Conservation (phyloP, 192 early-diverging fungal genomes). For the Umbelopsis ramanniana region DNA sequence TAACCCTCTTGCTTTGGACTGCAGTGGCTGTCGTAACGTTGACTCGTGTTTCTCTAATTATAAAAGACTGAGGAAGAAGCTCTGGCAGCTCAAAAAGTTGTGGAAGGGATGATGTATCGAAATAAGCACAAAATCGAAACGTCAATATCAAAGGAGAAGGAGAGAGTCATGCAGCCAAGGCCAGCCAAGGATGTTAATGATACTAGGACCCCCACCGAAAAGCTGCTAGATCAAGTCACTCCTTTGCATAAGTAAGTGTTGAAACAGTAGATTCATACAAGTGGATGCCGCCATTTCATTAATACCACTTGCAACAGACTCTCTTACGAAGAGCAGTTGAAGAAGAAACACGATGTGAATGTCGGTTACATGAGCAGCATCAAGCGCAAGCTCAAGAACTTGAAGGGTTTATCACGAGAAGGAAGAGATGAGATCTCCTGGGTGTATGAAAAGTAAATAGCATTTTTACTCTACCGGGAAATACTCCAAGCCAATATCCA, state of each 20-base stretch:
- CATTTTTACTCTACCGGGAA: too few species aligned
- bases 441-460: slow-evolving; percentile 37
- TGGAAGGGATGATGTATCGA: slow-evolving; percentile 23
- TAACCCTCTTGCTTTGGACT: neutral
- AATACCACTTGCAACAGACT: slow-evolving; percentile 26
- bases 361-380: slow-evolving; percentile 29
- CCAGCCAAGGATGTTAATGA: slow-evolving; percentile 37
- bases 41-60: neutral
- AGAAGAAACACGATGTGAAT: slow-evolving; percentile 42
- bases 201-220: slow-evolving; percentile 58
- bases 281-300: neutral
- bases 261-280: neutral
- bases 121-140: slow-evolving; percentile 27
- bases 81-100: slow-evolving; percentile 7
- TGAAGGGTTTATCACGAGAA: slow-evolving; percentile 18
- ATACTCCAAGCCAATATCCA: too few species aligned
- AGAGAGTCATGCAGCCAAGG: slow-evolving; percentile 8
- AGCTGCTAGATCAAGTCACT: slow-evolving; percentile 72
- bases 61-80: slow-evolving; percentile 33
- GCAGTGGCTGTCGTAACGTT: neutral
- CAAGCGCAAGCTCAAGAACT: slow-evolving; percentile 26
- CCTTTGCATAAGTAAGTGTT: slow-evolving; percentile 62
- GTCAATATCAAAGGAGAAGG: slow-evolving; percentile 69
- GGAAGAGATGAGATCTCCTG: slow-evolving; percentile 35
- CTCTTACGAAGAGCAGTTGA: slow-evolving; percentile 64